Base-by-base conservation (phyloP, 768 basidiomycete genomes). In the Megacollybia marginata region DNA sequence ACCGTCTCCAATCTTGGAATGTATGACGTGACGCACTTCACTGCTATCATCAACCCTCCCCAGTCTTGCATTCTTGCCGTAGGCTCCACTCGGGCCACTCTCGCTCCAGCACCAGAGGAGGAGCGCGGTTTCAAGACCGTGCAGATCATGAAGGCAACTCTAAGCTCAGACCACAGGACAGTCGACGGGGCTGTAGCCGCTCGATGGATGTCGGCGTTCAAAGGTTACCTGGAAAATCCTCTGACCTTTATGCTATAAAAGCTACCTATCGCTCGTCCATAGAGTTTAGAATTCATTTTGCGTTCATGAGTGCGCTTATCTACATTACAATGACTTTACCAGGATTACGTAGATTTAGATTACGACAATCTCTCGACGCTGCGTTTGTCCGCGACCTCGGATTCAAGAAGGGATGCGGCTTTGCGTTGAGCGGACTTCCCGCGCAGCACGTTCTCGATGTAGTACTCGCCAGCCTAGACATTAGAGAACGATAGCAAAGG, bases 1-100 rank as follows among this genome's bases (percentile, higher is more conserved):
- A 98, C 96, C 42, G 91, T 99, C 65, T 99, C 96, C 52, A 99
- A 99, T 73, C 78, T 99, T 49, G 96, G 96, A 69, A 99, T 99
- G 96, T 96, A 78, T 63, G 94, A 88, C 54, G 80, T 97, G 61
- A 80, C 83, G 49, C 88, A 93, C 69, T 99, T 99, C 69, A 97
- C 94, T 12, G 96, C 96, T 44, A 98, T 99, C 73, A 95, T 99
- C 80, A 99, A 99, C 76, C 83, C 88, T 12, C 96, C 96, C 20
- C 96, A 98, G 69, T 90, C 92, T 44, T 97, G 94, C 70, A 99
- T 98, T 61, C 85, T 99, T 53, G 96, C 96, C 42, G 82, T 98
- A 58, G 94, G 96, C 33, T 78, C 84, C 16, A 92, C 92, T 15
- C 78, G 83, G 64, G 78, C 89, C n/a, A 87, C 85, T 48, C 71